Conservation (phyloP, 2,329 filamentous ascomycete genomes). For the Hirsutella minnesotensis region DNA sequence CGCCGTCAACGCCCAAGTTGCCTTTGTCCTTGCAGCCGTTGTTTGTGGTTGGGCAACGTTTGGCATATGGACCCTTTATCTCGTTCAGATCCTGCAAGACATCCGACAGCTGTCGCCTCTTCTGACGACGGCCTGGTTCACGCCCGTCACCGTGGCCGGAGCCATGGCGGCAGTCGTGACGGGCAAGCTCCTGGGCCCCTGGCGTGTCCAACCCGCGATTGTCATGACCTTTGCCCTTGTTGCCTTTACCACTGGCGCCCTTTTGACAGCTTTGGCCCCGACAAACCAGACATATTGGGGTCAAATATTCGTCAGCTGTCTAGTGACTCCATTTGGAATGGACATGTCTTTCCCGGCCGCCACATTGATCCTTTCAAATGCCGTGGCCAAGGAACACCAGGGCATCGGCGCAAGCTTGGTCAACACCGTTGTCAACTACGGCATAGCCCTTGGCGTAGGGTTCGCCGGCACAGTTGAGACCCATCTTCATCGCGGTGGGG, state of each 20-base stretch:
- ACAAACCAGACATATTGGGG: conserved; percentile 50
- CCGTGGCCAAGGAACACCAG: conserved; percentile 31
- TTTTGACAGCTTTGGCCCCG: conserved; percentile 35
- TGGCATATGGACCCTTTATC: conserved; percentile 41
- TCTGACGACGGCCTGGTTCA: conserved; percentile 30
- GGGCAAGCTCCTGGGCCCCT: conserved; percentile 27
- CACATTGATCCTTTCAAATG: conserved; percentile 46
- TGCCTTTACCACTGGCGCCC: conserved; percentile 29
- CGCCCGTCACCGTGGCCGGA: conserved; percentile 30
- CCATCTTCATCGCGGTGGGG: conserved; percentile 16
- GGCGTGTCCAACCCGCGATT: conserved; percentile 19
- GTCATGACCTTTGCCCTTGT: conserved; percentile 33
- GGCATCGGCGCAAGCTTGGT: conserved; percentile 41
- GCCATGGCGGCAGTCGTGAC: conserved; percentile 31
- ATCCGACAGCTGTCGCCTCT: conserved; percentile 29
- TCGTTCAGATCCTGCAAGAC: conserved; percentile 35
- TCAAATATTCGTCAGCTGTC: conserved; percentile 44
- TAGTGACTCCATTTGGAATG: conserved; percentile 52
- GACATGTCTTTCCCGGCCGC: conserved; percentile 56
- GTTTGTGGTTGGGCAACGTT: conserved; percentile 43
- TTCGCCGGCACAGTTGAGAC: conserved; percentile 53
- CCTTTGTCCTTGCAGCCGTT: conserved; percentile 45
- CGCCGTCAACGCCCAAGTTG: conserved; percentile 29
- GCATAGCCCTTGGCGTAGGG: conserved; percentile 52
- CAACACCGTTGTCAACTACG: conserved; percentile 56